A percentile compares a stretch with the other conserved stretches of the same genome.
phyloP scores from a whole-genome alignment of 805 yeast genomes.

The Metschnikowia koreensis region DNA sequence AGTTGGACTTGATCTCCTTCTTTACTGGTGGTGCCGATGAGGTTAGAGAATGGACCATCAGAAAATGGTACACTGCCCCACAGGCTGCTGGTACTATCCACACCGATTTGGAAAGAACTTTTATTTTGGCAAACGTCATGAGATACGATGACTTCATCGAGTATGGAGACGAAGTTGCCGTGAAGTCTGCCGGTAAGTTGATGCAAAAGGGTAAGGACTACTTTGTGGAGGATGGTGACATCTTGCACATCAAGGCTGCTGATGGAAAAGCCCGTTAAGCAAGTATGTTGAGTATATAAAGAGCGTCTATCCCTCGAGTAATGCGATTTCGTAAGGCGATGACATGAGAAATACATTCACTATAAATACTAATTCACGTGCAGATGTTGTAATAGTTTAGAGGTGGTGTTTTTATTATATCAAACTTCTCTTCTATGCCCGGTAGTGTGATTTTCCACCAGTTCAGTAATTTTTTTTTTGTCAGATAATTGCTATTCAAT shows the following conservation, averaged over 20 bases:
- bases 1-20: constrained; percentile 71
- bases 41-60: constrained; percentile 86
- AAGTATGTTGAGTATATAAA: constrained; percentile 3
- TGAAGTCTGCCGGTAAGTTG: constrained; percentile 87
- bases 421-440: too few relatives aligned
- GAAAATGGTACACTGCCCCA: constrained; percentile 74
- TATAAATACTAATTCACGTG: background rate
- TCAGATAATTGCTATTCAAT: background rate
- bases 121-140: constrained; percentile 72
- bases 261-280: constrained; percentile 72
- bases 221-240: constrained; percentile 92
- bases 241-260: constrained; percentile 89
- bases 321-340: background rate
- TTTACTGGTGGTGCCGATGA: constrained; percentile 87
- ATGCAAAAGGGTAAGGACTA: constrained; percentile 92
- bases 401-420: too few relatives aligned
- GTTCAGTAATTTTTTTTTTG: background rate
- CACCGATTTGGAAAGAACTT: constrained; percentile 78
- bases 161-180: constrained; percentile 69
- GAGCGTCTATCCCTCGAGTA: background rate
- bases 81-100: constrained; percentile 91
- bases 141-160: constrained; percentile 61
- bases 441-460: too few relatives aligned
- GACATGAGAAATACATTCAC: constrained; percentile 1
- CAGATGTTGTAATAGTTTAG: too few relatives aligned